A percentile compares a stretch with the other conserved stretches of the same genome.
These are phyloP conservation scores for Globisporangium lucens DNA, from an alignment of 352 stramenopile species.

Conservation along the genomic window DNA sequence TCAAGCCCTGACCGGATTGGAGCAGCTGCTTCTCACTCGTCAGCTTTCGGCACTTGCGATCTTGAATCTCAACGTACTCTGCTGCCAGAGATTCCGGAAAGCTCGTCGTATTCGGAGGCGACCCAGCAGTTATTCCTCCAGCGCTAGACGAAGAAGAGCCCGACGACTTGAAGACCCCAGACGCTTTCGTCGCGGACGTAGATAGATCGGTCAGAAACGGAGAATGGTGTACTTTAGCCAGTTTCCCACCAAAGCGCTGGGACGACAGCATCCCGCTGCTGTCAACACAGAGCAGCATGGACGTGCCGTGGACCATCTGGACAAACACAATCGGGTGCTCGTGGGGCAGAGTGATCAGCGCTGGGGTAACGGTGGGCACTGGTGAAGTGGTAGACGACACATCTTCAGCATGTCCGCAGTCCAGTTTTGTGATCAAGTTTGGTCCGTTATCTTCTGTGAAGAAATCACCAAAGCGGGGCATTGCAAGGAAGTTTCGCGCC, in stretches of 20 bases:
- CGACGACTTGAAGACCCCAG: conserved; percentile 37
- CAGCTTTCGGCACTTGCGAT: conserved; percentile 63
- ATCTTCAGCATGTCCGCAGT: not conserved
- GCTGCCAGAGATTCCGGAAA: conserved; percentile 20
- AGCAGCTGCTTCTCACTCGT: conserved; percentile 43
- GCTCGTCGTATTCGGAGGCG: conserved; percentile 2
- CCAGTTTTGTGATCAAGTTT: not conserved
- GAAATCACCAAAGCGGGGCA: not conserved
- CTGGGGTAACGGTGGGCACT: not conserved
- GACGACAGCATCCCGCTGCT: conserved; percentile 62
- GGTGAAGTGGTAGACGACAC: not conserved
- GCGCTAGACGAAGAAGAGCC: not conserved
- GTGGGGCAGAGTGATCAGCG: conserved; percentile 50
- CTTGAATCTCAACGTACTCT: conserved; percentile 58
- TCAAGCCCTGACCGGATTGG: conserved; percentile 11
- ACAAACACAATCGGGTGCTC: conserved; percentile 56
- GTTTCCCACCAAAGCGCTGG: conserved; percentile 60
- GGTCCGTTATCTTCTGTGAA: not conserved
- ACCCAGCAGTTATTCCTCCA: not conserved
- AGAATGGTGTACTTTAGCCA: conserved; percentile 50
- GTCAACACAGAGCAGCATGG: conserved; percentile 65
- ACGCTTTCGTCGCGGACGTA: conserved; percentile 34
- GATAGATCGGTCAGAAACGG: conserved; percentile 47
- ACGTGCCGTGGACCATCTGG: conserved; percentile 39
- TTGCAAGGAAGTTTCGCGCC: conserved; percentile 28